A percentile compares a stretch with the other conserved stretches of the same genome.
Evolutionary conservation across 257 asterid species (phyloP).

Genomic region (Przewalskia tangutica): DNA sequence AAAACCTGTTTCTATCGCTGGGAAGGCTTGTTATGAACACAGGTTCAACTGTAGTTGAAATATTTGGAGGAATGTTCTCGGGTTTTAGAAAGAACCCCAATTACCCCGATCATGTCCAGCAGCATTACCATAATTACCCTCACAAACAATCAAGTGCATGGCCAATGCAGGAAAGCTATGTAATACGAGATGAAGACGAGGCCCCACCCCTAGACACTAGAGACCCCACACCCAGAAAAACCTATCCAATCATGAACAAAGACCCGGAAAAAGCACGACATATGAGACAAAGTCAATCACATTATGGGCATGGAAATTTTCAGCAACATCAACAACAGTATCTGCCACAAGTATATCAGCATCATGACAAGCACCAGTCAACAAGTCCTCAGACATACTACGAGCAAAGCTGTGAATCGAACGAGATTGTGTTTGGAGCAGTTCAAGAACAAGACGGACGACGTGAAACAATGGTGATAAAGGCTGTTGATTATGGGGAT

Average conservation of each 20-base stretch:
- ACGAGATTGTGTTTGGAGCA: constrained; percentile 90
- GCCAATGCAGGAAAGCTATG: constrained; percentile 11
- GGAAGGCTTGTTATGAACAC: constrained; percentile 50
- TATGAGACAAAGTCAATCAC: not conserved
- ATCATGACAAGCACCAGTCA: constrained; percentile 59
- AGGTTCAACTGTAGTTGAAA: constrained; percentile 47
- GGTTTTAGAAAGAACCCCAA: constrained; percentile 39
- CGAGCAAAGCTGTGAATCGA: constrained; percentile 50
- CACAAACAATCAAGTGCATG: constrained; percentile 4
- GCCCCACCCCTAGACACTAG: not conserved
- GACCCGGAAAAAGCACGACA: not conserved
- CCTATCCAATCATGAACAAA: not conserved
- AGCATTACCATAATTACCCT: constrained; percentile 5
- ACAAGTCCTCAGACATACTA: constrained; percentile 51
- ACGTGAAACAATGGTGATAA: constrained; percentile 72
- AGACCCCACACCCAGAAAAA: constrained; percentile 8
- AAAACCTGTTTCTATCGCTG: constrained; percentile 47
- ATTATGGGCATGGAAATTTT: constrained; percentile 5
- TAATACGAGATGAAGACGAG: constrained; percentile 5
- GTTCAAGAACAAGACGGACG: constrained; percentile 79
- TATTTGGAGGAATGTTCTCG: constrained; percentile 58
- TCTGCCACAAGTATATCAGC: constrained; percentile 24
- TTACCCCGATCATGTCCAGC: constrained; percentile 23
- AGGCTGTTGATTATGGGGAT: constrained; percentile 69
- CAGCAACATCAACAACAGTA: constrained; percentile 12